phyloP scores from a whole-genome alignment of 129 eudicot genomes.

The Saussurea involucrata region DNA sequence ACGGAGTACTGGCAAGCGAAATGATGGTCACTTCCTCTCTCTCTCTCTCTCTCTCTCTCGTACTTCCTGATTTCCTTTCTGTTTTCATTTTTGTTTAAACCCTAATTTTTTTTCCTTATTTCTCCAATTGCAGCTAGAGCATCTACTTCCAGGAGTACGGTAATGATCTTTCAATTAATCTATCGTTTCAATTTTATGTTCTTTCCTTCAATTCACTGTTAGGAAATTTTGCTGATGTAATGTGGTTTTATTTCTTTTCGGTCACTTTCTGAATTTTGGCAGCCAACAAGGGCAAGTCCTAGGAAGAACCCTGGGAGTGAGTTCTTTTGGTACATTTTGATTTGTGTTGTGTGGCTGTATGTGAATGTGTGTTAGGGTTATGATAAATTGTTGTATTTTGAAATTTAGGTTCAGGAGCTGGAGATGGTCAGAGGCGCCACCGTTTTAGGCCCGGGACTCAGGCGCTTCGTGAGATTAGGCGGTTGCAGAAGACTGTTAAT shows the following conservation, averaged over 20 bases:
- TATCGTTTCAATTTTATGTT: background rate
- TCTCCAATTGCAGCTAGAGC: constrained; percentile 22
- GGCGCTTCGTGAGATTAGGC: constrained; percentile 75
- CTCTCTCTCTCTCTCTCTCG: background rate
- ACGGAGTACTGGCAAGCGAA: constrained; percentile 19
- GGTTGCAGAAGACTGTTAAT: constrained; percentile 45
- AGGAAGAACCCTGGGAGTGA: constrained; percentile 11
- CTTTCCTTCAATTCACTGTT: background rate
- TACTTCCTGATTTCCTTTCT: background rate
- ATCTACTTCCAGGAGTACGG: constrained; percentile 32
- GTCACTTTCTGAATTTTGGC: background rate
- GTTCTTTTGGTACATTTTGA: constrained; percentile 5
- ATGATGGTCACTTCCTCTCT: constrained; percentile 10
- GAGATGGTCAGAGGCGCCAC: constrained; percentile 22
- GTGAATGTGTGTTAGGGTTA: background rate
- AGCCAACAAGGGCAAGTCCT: constrained; percentile 15
- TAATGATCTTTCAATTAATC: constrained; percentile 7
- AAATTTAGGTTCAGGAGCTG: constrained; percentile 23
- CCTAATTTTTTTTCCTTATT: constrained; percentile 12
- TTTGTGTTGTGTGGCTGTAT: background rate
- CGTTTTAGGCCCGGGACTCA: constrained; percentile 64
- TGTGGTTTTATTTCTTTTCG: background rate
- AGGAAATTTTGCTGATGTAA: background rate
- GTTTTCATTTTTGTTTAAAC: constrained; percentile 12
- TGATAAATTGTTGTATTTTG: constrained; percentile 11